phyloP scores from a whole-genome alignment of 23 red algal genomes.

The Rhodosorus marinus region DNA sequence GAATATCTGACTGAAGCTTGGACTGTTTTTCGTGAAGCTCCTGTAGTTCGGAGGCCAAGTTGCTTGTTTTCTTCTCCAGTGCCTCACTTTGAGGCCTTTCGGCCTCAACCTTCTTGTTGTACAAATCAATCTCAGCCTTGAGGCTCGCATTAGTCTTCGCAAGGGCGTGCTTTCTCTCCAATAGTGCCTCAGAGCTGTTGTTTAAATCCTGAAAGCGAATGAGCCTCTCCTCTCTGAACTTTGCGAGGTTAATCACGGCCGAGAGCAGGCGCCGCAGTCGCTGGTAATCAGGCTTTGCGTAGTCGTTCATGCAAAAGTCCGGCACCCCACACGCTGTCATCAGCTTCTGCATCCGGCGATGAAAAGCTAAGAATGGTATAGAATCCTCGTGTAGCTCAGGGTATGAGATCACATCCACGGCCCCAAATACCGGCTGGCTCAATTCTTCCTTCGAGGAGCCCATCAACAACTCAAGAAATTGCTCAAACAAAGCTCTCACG shows the following conservation, averaged over 20 bases:
- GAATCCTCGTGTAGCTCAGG: constrained; percentile 36
- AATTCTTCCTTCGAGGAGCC: constrained; percentile 10
- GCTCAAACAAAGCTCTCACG: constrained; percentile 11
- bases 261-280: constrained; percentile 42
- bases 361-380: constrained; percentile 11
- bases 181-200: constrained; percentile 30
- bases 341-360: constrained; percentile 10
- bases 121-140: constrained; percentile 18
- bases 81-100: constrained; percentile 35
- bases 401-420: constrained; percentile 11
- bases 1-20: constrained; percentile 31
- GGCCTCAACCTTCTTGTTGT: constrained; percentile 16
- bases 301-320: constrained; percentile 67
- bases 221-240: constrained; percentile 65
- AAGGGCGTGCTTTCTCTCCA: constrained; percentile 8
- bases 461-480: constrained; percentile 13
- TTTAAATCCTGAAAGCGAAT: constrained; percentile 34
- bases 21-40: constrained; percentile 45
- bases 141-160: constrained; percentile 14
- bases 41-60: constrained; percentile 26
- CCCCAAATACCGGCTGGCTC: constrained; percentile 3
- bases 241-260: constrained; percentile 73
- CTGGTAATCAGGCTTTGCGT: constrained; percentile 42
- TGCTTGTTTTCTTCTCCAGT: constrained; percentile 18
- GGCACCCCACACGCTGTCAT: constrained; percentile 6